These are phyloP conservation scores for Purshia tridentata DNA, from an alignment of 306 rosid genomes.

Conservation along the genomic window DNA sequence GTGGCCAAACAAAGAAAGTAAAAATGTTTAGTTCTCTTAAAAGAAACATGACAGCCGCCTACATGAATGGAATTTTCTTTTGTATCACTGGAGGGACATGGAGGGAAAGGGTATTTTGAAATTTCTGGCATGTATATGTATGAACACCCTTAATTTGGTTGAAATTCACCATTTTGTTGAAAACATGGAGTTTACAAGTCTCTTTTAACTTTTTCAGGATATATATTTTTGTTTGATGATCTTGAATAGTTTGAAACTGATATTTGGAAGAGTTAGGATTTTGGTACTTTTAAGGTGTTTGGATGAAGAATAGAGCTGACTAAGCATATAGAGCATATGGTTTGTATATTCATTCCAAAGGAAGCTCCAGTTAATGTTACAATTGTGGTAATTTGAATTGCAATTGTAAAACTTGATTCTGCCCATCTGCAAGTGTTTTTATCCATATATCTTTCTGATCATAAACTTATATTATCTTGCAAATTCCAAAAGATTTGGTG, in stretches of 20 bases:
- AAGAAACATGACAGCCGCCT: not conserved
- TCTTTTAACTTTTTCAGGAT: not conserved
- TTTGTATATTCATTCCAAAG: not conserved
- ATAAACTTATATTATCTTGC: not conserved
- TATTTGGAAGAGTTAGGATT: not conserved
- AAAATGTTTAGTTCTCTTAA: not conserved
- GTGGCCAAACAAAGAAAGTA: no score
- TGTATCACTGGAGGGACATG: not conserved
- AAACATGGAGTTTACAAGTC: not conserved
- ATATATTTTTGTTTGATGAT: not conserved
- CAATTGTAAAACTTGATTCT: not conserved
- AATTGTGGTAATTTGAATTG: not conserved
- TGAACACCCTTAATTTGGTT: not conserved
- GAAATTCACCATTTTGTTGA: not conserved
- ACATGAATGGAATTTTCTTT: not conserved
- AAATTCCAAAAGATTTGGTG: not conserved
- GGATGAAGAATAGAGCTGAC: not conserved
- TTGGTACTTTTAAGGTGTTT: not conserved
- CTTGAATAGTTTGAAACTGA: not conserved
- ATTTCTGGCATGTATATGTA: not conserved
- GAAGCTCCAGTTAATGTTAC: not conserved
- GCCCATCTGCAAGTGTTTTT: not conserved
- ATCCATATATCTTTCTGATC: not conserved
- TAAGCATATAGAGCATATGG: not conserved
- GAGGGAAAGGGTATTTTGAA: not conserved